phyloP scores from a whole-genome alignment of 202 grass and related monocot genomes.

The Schoenoplectus triqueter region DNA sequence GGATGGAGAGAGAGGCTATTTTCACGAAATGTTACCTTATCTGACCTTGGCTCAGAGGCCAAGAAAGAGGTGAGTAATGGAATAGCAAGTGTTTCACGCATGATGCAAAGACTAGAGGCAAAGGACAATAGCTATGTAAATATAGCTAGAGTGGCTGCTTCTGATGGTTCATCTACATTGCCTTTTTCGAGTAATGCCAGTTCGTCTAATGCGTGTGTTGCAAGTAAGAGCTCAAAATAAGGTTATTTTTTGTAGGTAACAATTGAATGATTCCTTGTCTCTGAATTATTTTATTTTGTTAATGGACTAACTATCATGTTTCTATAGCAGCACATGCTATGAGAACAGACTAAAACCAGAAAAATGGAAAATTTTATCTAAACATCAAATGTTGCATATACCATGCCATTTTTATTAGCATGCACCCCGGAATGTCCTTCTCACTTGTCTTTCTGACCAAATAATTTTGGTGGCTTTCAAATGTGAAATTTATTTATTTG shows the following conservation, averaged over 20 bases:
- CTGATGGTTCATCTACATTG: conserved; percentile 39
- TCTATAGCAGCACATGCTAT: background rate
- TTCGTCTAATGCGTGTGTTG: conserved; percentile 53
- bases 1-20: conserved; percentile 96
- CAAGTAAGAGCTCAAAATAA: conserved; percentile 63
- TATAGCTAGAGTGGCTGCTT: conserved; percentile 16
- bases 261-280: conserved; percentile 13
- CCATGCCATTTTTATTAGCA: background rate
- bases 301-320: background rate
- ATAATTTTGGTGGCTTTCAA: background rate
- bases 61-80: conserved; percentile 87
- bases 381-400: background rate
- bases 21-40: conserved; percentile 66
- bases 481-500: too few relatives aligned
- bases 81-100: conserved; percentile 76
- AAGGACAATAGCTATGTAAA: conserved; percentile 57
- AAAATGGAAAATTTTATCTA: background rate
- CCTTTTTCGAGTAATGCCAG: conserved; percentile 43
- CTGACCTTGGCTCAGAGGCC: conserved; percentile 89
- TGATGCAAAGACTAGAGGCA: conserved; percentile 82
- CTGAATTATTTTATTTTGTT: background rate
- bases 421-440: background rate
- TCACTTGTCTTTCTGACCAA: background rate
- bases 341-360: background rate
- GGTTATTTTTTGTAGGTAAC: conserved; percentile 23